A percentile compares a stretch with the other conserved stretches of the same genome.
Conservation (phyloP, 2,329 filamentous ascomycete species). For the Leptodontidium sp. region DNA sequence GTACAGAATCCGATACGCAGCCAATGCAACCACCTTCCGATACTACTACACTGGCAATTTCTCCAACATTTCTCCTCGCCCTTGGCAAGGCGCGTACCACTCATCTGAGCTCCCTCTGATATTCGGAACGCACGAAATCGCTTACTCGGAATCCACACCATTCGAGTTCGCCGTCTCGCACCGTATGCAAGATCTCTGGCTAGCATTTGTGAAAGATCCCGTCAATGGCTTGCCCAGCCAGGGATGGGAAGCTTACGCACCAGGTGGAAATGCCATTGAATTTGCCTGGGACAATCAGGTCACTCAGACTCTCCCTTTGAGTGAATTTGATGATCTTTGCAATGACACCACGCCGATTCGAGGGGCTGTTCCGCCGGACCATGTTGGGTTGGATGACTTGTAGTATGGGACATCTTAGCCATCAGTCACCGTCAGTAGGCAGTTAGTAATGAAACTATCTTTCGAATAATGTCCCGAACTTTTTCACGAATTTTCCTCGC, state of each 20-base stretch:
- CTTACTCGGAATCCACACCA: constrained; percentile 34
- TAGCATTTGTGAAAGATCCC: constrained; percentile 48
- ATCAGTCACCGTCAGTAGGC: too few species aligned
- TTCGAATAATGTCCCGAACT: too few species aligned
- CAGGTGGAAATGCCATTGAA: constrained; percentile 25
- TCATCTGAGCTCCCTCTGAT: constrained; percentile 45
- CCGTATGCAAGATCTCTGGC: constrained; percentile 46
- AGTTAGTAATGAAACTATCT: too few species aligned
- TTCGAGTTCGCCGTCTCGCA: constrained; percentile 39
- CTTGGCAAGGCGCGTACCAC: constrained; percentile 47
- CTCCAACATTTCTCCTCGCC: constrained; percentile 43
- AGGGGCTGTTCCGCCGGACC: constrained; percentile 20
- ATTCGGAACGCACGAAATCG: constrained; percentile 41
- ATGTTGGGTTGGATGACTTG: constrained; percentile 13
- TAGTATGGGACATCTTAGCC: not conserved
- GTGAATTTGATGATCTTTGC: constrained; percentile 24
- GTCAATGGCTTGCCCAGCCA: constrained; percentile 36
- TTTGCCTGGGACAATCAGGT: constrained; percentile 24
- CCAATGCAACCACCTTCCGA: constrained; percentile 37
- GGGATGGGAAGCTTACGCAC: constrained; percentile 30
- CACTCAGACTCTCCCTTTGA: constrained; percentile 14
- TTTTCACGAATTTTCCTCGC: too few species aligned
- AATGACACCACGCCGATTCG: not conserved
- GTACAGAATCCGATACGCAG: constrained; percentile 22
- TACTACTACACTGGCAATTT: constrained; percentile 48